phyloP scores from a whole-genome alignment of 495 filamentous ascomycete species.

The Neurospora sp. region DNA sequence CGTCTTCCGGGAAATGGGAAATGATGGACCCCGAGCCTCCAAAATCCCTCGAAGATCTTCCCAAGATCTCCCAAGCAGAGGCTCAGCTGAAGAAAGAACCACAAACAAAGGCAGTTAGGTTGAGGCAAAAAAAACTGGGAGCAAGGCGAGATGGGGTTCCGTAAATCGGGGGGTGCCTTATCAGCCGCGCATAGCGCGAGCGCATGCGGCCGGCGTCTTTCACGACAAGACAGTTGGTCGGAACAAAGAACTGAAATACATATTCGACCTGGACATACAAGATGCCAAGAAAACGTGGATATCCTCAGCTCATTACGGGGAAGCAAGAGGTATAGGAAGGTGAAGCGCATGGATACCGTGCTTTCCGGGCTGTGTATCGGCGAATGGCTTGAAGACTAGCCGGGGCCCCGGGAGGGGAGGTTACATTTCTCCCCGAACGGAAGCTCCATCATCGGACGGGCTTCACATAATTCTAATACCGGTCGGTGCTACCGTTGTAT shows the following conservation, averaged over 20 bases:
- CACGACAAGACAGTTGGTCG: too few relatives aligned
- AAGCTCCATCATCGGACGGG: background rate
- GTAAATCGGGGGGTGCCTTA: background rate
- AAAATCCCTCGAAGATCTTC: background rate
- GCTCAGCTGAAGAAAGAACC: background rate
- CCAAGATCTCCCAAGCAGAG: background rate
- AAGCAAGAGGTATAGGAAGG: background rate
- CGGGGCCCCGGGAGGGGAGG: background rate
- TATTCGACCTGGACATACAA: too few relatives aligned
- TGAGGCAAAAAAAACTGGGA: too few relatives aligned
- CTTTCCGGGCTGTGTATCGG: background rate
- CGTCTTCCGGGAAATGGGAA: background rate
- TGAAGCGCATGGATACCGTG: background rate
- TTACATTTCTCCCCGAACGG: background rate
- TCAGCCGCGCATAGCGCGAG: background rate
- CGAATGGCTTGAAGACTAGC: background rate
- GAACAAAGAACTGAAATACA: too few relatives aligned
- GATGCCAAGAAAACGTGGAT: background rate
- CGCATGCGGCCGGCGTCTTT: background rate
- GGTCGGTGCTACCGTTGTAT: background rate
- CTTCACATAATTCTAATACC: background rate
- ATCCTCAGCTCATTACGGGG: background rate
- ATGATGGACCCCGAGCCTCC: background rate
- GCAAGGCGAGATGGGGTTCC: background rate
- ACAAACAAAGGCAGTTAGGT: too few relatives aligned